Evolutionary conservation across 2,329 filamentous ascomycete genomes (phyloP).

Genomic region (Fusarium pilosicola): DNA sequence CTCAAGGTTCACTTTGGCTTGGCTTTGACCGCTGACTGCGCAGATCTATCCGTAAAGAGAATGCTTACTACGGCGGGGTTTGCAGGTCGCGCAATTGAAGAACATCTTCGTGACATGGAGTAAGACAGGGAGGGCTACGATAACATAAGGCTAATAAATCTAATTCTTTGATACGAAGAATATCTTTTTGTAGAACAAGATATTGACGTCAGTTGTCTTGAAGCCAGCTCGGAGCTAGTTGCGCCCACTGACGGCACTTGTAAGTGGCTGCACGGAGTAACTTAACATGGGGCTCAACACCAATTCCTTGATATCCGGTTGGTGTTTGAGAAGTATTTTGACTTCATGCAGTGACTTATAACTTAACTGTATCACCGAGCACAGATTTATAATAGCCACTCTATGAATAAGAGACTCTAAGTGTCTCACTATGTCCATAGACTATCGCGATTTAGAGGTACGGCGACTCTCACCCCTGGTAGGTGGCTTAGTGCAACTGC

Average conservation of each 20-base stretch:
- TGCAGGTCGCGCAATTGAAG: neutral
- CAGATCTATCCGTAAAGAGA: constrained; percentile 13
- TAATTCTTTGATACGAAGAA: constrained; percentile 1
- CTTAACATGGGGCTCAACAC: neutral
- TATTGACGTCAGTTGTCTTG: constrained; percentile 15
- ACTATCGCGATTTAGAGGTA: neutral
- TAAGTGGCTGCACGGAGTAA: neutral
- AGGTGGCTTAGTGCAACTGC: neutral
- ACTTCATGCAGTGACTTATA: neutral
- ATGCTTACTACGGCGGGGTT: neutral
- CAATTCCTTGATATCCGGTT: neutral
- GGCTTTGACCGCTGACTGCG: neutral
- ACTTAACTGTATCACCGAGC: neutral
- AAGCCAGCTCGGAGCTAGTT: neutral
- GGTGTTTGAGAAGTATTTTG: neutral
- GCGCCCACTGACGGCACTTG: neutral
- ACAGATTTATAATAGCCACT: neutral
- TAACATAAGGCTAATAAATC: neutral
- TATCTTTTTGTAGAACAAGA: neutral
- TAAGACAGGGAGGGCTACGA: neutral
- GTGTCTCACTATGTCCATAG: neutral
- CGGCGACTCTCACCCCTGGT: neutral
- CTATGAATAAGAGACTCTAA: neutral
- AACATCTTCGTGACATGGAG: neutral
- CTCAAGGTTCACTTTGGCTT: neutral